These are phyloP conservation scores for Macrophomina phaseolina DNA, from an alignment of 2,329 filamentous ascomycete genomes.

Conservation along the genomic window DNA sequence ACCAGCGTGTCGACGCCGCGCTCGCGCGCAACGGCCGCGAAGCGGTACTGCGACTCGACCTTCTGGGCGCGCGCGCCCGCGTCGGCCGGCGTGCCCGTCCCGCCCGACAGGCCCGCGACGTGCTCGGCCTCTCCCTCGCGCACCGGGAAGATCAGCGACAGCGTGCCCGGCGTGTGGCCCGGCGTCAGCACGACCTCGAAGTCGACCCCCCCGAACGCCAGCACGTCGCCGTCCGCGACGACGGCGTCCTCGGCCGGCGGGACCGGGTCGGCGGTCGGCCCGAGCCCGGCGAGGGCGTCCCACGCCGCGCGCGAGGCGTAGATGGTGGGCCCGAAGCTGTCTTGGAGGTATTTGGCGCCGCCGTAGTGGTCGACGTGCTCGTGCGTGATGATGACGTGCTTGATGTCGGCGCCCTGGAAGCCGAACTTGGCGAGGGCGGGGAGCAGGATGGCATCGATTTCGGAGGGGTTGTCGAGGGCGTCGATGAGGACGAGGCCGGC, in stretches of 20 bases:
- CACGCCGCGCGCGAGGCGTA: not conserved
- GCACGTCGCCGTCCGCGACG: too few relatives aligned
- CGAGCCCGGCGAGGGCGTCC: not conserved
- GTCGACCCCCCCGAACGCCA: too few relatives aligned
- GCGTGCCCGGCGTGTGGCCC: not conserved
- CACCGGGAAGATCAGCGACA: not conserved
- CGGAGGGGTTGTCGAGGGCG: not conserved
- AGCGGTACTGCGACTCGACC: not conserved
- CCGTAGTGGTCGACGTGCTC: not conserved
- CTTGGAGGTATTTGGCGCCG: not conserved
- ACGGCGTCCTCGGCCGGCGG: too few relatives aligned
- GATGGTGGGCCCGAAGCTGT: not conserved
- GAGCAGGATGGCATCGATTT: not conserved
- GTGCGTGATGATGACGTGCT: not conserved
- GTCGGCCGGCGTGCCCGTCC: not conserved
- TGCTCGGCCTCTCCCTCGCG: not conserved
- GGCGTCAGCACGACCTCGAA: too few relatives aligned
- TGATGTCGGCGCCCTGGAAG: not conserved
- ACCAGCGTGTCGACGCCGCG: constrained; percentile 29
- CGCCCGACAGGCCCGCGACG: not conserved
- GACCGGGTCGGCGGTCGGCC: not conserved
- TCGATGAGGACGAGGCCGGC: not conserved
- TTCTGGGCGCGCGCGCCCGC: not conserved
- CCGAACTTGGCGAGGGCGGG: not conserved
- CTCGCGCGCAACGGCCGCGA: constrained; percentile 21